Conservation (phyloP, 345 rosid species). For the Gossypium rotundifolium region DNA sequence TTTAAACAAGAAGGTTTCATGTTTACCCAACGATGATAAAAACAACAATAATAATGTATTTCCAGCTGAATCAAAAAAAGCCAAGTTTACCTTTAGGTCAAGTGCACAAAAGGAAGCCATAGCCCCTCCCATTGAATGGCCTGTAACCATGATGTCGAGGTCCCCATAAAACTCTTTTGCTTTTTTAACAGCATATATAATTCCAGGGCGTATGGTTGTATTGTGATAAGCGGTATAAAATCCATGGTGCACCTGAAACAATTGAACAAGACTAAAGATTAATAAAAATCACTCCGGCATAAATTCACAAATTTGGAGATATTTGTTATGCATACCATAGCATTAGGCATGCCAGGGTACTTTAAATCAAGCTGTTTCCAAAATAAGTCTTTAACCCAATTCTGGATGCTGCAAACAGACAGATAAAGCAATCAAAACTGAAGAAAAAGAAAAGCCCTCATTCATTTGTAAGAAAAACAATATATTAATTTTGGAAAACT, state of each 20-base stretch:
- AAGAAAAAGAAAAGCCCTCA: not conserved
- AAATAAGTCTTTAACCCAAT: constrained; percentile 84
- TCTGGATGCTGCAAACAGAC: constrained; percentile 63
- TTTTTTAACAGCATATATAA: constrained; percentile 53
- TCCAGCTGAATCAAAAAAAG: constrained; percentile 3
- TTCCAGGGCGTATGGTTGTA: constrained; percentile 76
- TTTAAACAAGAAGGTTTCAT: not conserved
- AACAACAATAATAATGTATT: not conserved
- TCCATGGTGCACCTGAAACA: constrained; percentile 81
- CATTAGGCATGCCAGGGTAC: constrained; percentile 90
- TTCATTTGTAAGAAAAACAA: not conserved
- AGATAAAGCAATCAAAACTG: constrained; percentile 3
- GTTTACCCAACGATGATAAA: not conserved
- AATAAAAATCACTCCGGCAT: not conserved
- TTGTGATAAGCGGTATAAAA: constrained; percentile 89
- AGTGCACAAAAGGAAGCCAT: constrained; percentile 89
- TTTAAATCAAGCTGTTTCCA: constrained; percentile 93
- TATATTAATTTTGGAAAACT: not conserved
- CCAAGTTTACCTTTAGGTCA: constrained; percentile 59
- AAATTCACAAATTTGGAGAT: not conserved
- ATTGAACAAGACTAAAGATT: not conserved
- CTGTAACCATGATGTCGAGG: constrained; percentile 67
- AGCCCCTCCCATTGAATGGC: constrained; percentile 98
- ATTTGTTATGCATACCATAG: constrained; percentile 52
- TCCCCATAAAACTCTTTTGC: constrained; percentile 58